Conservation (phyloP, 2,329 filamentous ascomycete species). For the Aspergillus sp. region DNA sequence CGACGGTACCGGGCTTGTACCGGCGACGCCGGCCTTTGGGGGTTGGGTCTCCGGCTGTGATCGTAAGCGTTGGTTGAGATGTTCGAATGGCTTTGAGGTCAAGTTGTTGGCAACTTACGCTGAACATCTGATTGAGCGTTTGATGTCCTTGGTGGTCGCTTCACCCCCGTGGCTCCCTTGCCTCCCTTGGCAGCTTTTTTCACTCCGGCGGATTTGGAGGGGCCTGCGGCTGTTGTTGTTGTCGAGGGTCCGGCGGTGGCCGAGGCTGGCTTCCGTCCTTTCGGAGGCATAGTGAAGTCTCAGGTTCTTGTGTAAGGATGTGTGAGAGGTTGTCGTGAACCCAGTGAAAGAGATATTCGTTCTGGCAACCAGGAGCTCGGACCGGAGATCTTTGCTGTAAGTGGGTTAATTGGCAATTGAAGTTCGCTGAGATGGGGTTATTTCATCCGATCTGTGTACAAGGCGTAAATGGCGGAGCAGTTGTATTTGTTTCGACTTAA, state of each 20-base stretch:
- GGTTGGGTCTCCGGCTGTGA: slow-evolving; percentile 69
- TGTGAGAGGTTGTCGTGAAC: not conserved
- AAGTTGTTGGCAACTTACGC: slow-evolving; percentile 23
- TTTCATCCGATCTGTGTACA: not conserved
- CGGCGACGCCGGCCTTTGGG: slow-evolving; percentile 61
- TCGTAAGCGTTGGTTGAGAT: slow-evolving; percentile 12
- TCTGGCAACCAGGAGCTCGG: not conserved
- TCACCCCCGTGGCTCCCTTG: slow-evolving; percentile 15
- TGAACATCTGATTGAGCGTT: slow-evolving; percentile 41
- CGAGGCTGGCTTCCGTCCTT: slow-evolving; percentile 19
- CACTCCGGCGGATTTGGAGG: not conserved
- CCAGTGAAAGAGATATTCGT: not conserved
- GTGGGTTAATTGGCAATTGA: not conserved
- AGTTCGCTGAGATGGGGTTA: not conserved
- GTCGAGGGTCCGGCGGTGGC: slow-evolving; percentile 17
- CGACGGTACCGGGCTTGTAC: slow-evolving; percentile 77
- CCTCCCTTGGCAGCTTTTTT: slow-evolving; percentile 17
- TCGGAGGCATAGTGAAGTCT: slow-evolving; percentile 28
- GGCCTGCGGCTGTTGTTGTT: not conserved
- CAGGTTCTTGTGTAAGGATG: not conserved
- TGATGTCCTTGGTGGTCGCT: slow-evolving; percentile 26
- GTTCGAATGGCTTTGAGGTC: not conserved
- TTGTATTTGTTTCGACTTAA: not conserved
- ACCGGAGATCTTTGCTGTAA: not conserved
- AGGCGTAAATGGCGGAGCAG: not conserved